Conservation (phyloP, 2,329 filamentous ascomycete genomes). For the Aspergillus piperis region DNA sequence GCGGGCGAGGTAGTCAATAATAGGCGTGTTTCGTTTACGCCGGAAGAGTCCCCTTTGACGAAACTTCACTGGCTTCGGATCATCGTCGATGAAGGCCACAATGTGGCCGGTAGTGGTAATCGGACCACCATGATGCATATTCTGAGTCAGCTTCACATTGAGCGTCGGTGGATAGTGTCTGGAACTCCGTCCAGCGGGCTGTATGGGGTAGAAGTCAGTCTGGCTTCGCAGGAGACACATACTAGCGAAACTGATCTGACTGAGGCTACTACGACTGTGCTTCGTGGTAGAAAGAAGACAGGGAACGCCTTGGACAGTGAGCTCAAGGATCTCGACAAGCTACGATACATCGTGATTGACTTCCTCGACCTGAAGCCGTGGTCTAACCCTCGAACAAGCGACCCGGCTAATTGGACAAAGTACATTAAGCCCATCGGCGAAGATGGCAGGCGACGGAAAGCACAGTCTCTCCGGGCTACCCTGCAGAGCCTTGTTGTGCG, state of each 20-base stretch:
- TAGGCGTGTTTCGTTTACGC: slow-evolving; percentile 45
- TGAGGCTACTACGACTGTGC: slow-evolving; percentile 34
- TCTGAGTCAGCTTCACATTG: slow-evolving; percentile 57
- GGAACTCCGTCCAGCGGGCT: slow-evolving; percentile 85
- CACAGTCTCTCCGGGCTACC: slow-evolving; percentile 60
- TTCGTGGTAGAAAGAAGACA: slow-evolving; percentile 38
- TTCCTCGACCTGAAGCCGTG: slow-evolving; percentile 80
- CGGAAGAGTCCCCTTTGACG: slow-evolving; percentile 64
- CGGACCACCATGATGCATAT: slow-evolving; percentile 61
- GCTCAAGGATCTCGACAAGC: slow-evolving; percentile 64
- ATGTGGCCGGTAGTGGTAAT: slow-evolving; percentile 67
- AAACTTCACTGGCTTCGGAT: slow-evolving; percentile 80
- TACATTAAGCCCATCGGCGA: slow-evolving; percentile 66
- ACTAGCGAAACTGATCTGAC: slow-evolving; percentile 37
- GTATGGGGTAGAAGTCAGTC: slow-evolving; percentile 69
- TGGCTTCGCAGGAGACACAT: slow-evolving; percentile 46
- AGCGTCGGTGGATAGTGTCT: slow-evolving; percentile 83
- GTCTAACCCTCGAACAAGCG: slow-evolving; percentile 63
- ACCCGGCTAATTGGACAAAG: slow-evolving; percentile 69
- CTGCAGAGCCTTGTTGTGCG: slow-evolving; percentile 81
- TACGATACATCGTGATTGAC: slow-evolving; percentile 65
- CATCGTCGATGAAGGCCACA: slow-evolving; percentile 91
- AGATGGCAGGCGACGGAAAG: slow-evolving; percentile 52
- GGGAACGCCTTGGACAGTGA: slow-evolving; percentile 55
- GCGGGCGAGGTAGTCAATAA: slow-evolving; percentile 55